Evolutionary conservation across 805 yeast species (phyloP), one percentile per base, ranked within the genome.

Genomic region (Pichia thaimueangensis): DNA sequence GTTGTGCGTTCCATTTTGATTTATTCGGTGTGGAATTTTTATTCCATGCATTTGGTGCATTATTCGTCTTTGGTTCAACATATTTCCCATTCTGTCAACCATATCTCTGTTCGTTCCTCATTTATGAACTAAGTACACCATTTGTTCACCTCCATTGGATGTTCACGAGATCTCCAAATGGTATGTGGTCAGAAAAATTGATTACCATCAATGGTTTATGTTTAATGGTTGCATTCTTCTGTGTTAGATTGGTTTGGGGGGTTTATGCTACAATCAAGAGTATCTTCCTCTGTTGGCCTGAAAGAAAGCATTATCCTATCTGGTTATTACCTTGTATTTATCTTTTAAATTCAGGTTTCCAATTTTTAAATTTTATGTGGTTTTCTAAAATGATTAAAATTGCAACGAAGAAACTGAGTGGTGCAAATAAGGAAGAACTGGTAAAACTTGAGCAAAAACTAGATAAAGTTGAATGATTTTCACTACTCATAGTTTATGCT

Each of bases 111-210:
- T 78, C 81, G 17, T 93, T 89, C 59, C 70, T 93, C 53, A 59
- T 85, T 38, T 93, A 84, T 62, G 98, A 93, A 64, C 72, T 85
- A 31, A 82, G 95, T 36, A 86, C 97, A 2, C 97, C 97, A 8
- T 93, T 93, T 64, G 96, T 93, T 48, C 94, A 93, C 63, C 60
- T 86, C 58, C 86, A 93, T 62, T 93, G 97, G 96, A 89, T 82
- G 62, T 80, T 87, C 27, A 73, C 83, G 25, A 81, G 85, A 53
- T 68, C 88, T 15, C 93, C 95, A 1, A 70, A 70, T 1, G 85
- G 83, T 4, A 62, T 77, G 4, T 69, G 86, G 39, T 79, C 84
- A 32, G 69, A 68, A 20, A 68, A 56, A 48, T 42, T 76, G 10
- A 74, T 78, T 39, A 57, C 75, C 13, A 53, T 81, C 51, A 93